Evolutionary conservation across 257 asterid species (phyloP).

Genomic region (Solanum dulcamara): DNA sequence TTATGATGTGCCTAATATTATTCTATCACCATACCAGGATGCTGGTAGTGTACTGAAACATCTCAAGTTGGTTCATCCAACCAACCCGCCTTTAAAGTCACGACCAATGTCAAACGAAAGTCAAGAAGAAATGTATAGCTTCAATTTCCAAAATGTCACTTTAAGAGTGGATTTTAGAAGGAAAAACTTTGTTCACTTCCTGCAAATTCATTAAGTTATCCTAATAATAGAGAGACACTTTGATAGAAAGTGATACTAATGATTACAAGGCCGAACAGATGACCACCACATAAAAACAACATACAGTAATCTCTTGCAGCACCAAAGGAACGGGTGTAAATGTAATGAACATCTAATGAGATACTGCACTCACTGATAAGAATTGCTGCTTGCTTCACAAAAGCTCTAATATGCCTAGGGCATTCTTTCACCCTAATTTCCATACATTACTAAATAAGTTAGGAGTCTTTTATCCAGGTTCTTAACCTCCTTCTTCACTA

Average conservation of each 20-base stretch:
- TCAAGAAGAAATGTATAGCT: neutral
- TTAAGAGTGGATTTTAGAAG: neutral
- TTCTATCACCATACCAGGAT: neutral
- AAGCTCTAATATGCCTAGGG: neutral
- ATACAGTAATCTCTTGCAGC: neutral
- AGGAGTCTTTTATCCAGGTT: neutral
- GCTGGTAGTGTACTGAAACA: neutral
- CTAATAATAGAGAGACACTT: neutral
- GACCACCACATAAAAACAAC: neutral
- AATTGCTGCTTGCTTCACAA: neutral
- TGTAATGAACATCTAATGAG: neutral
- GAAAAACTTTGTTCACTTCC: neutral
- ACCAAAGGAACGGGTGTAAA: neutral
- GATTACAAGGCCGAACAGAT: neutral
- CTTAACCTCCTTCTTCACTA: neutral
- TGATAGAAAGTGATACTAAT: neutral
- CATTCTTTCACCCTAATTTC: neutral
- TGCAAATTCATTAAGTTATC: neutral
- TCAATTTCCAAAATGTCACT: neutral
- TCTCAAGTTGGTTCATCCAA: neutral
- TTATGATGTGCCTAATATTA: neutral
- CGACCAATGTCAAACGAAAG: neutral
- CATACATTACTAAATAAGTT: neutral
- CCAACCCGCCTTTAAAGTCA: neutral
- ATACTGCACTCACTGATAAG: neutral